phyloP scores from a whole-genome alignment of 345 rosid species.

The Limnanthes douglasii region DNA sequence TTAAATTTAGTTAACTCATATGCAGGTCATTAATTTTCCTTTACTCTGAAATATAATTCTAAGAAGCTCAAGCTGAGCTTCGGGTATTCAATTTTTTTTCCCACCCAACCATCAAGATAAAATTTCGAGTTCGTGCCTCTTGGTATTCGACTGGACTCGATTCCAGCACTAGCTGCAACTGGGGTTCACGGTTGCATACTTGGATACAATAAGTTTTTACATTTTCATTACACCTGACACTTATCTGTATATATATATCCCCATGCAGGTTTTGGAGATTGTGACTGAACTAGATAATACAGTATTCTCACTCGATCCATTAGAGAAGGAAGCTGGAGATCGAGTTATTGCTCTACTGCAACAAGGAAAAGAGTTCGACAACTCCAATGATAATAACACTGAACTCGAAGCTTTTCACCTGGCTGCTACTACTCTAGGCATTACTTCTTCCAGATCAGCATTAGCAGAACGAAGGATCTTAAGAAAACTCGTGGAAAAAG shows the following conservation, averaged over 20 bases:
- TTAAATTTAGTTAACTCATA: no score
- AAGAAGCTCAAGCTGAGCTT: no score
- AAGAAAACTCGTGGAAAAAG: constrained; percentile 85
- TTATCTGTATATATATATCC: no score
- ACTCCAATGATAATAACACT: constrained; percentile 32
- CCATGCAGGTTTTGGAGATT: constrained; percentile 63
- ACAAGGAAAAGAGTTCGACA: constrained; percentile 71
- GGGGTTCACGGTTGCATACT: no score
- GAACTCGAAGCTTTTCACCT: constrained; percentile 87
- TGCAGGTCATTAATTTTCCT: no score
- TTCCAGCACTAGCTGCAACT: no score
- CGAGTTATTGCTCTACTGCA: constrained; percentile 71
- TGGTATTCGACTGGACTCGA: background rate
- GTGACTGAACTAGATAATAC: constrained; percentile 48
- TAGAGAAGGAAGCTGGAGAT: constrained; percentile 85
- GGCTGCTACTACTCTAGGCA: constrained; percentile 71
- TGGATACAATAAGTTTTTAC: no score
- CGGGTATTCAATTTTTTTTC: no score
- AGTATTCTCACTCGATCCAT: constrained; percentile 43
- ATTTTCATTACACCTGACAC: no score
- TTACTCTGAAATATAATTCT: no score
- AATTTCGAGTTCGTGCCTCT: no score
- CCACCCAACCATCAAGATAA: no score
- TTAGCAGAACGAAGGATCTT: constrained; percentile 86
- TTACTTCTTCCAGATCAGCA: constrained; percentile 83